phyloP scores from a whole-genome alignment of 129 eudicot species.

The Centrapalus pauciflorus region DNA sequence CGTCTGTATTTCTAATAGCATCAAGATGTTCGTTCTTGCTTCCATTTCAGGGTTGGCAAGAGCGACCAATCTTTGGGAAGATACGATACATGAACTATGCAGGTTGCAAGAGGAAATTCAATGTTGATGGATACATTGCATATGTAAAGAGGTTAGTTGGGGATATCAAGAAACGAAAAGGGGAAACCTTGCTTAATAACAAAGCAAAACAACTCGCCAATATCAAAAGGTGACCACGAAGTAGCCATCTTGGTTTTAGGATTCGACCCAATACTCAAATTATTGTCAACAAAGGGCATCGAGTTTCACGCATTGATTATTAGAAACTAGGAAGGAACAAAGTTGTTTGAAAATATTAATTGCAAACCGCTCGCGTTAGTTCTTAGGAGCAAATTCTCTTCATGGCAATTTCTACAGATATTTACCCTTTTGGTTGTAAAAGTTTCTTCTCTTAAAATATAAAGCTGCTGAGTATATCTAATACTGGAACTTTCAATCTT shows the following conservation, averaged over 20 bases:
- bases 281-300: neutral
- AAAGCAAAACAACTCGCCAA: conserved; percentile 40
- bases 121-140: conserved; percentile 83
- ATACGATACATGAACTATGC: conserved; percentile 94
- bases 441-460: too few relatives aligned
- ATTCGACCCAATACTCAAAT: neutral
- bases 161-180: conserved; percentile 84
- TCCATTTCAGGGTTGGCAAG: conserved; percentile 78
- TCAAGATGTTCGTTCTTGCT: neutral
- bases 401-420: too few relatives aligned
- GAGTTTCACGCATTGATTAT: neutral
- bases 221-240: neutral
- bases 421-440: too few relatives aligned
- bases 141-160: conserved; percentile 74
- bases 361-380: too few relatives aligned
- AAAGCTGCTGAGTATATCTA: too few relatives aligned
- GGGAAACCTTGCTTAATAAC: conserved; percentile 34
- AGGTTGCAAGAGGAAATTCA: conserved; percentile 94
- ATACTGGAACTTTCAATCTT: too few relatives aligned
- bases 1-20: neutral
- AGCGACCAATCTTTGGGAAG: conserved; percentile 84
- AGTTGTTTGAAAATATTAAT: too few relatives aligned
- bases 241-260: conserved; percentile 6
- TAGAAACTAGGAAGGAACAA: too few relatives aligned
- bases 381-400: too few relatives aligned